Evolutionary conservation across 352 stramenopile species (phyloP), one percentile per base, ranked within the genome.

Genomic region (Pythium angustatum): DNA sequence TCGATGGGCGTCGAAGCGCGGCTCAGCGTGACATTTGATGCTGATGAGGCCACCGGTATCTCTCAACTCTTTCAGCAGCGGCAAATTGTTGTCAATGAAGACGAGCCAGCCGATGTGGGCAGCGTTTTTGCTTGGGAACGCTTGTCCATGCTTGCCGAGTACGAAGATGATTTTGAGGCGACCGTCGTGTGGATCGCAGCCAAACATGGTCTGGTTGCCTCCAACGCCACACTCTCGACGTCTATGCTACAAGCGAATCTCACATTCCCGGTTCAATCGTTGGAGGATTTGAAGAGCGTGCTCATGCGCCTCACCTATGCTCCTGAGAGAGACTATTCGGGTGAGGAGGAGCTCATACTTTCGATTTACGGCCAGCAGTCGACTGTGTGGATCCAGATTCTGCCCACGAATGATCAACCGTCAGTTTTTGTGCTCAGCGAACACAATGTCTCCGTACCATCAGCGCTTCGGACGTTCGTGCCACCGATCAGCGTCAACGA

Each of bases 401-500:
- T 34, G 1, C 49, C 69, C 6, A 62, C 65, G 30, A 79, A 79
- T 27, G 72, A 77, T 27, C 41, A 54, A 1, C 69, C 72, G 17
- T 30, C 33, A 2, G 10, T 68, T 5, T 12, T 68, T 5, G 31
- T 21, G 40, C 17, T 7, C 28, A 12, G 21, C 2, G 17, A 36
- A 19, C 12, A 22, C 4, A 19, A 53, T n/a, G n/a, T n/a, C 27
- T 5, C 1, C 19, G 17, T 22, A 17, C 3, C 22, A 1, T 44
- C 28, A 0, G 53, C 58, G 8, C 60, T 78, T 22, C 62, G 62
- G 22, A 59, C 62, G 27, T 72, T 81, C 22, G 57, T 85, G 5
- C 77, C 79, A 3, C 30, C 45, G 4, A 58, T 88, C 40, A 48
- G 38, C 28, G 28, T 87, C 0, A 38, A 60, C 4, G 78, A 88